Evolutionary conservation across 1,284 basidiomycete species (phyloP).

Genomic region (Leccinum huronense): DNA sequence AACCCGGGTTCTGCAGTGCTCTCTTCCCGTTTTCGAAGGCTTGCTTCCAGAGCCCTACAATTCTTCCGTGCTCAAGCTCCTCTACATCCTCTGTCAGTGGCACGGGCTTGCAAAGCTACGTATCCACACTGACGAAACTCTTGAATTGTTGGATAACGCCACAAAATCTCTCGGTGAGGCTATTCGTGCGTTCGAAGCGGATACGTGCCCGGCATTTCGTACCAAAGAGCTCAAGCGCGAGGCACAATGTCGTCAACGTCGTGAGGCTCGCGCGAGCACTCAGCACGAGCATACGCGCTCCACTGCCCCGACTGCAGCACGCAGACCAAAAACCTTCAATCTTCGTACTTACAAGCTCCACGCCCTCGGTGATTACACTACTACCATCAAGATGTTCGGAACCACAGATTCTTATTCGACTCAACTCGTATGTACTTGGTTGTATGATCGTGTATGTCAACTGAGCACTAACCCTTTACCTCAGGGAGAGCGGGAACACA

Average conservation of each 20-base stretch:
- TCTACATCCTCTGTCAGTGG: too few species aligned
- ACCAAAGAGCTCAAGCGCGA: constrained; percentile 6
- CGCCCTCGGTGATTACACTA: constrained; percentile 21
- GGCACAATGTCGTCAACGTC: neutral
- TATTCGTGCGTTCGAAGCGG: neutral
- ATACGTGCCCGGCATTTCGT: constrained; percentile 5
- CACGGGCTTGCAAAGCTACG: neutral
- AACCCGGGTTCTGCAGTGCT: neutral
- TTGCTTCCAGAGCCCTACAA: too few species aligned
- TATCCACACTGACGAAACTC: constrained; percentile 14
- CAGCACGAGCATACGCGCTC: neutral
- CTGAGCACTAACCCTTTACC: too few species aligned
- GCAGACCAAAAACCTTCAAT: constrained; percentile 21
- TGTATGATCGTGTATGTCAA: too few species aligned
- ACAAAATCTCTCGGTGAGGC: neutral
- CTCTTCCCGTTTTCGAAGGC: too few species aligned
- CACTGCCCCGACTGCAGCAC: neutral
- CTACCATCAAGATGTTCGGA: constrained; percentile 15
- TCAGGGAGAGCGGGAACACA: too few species aligned
- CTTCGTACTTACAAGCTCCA: constrained; percentile 27
- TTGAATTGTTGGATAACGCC: neutral
- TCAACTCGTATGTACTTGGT: too few species aligned
- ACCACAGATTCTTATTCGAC: neutral
- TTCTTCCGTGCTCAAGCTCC: too few species aligned
- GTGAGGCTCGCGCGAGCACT: neutral